These are phyloP conservation scores for Ophiosphaerella narmari DNA, from an alignment of 2,329 filamentous ascomycete species.

Conservation along the genomic window DNA sequence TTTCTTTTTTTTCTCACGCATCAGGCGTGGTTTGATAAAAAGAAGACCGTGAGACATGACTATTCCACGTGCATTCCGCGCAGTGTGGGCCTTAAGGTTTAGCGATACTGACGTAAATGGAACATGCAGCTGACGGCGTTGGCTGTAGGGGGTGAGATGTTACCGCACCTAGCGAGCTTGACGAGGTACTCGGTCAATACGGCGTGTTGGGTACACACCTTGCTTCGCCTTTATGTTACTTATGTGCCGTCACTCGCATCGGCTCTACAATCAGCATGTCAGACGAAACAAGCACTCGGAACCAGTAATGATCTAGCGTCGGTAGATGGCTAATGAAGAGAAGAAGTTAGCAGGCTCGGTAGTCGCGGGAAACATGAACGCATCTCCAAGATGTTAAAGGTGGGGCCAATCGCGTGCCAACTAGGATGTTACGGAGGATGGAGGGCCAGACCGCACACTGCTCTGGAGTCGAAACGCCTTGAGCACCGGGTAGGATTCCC, in stretches of 20 bases:
- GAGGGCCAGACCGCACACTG: slow-evolving; percentile 31
- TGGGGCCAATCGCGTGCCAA: slow-evolving; percentile 36
- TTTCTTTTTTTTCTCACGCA: slow-evolving; percentile 12
- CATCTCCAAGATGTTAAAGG: slow-evolving; percentile 22
- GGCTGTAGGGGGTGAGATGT: slow-evolving; percentile 2
- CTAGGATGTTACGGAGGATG: slow-evolving; percentile 32
- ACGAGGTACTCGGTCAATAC: slow-evolving; percentile 2
- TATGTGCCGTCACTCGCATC: no score
- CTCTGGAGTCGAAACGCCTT: slow-evolving; percentile 33
- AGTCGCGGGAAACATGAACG: slow-evolving; percentile 31
- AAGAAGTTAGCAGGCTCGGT: slow-evolving; percentile 14
- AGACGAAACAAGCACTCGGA: no score
- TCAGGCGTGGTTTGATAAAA: slow-evolving; percentile 24
- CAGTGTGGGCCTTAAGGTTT: slow-evolving; percentile 17
- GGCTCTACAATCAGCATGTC: no score
- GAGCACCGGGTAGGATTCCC: slow-evolving; percentile 36
- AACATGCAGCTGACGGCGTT: slow-evolving; percentile 9
- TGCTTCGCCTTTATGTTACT: no score
- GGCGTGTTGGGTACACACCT: not conserved
- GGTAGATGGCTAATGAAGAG: not conserved
- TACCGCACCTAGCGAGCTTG: slow-evolving; percentile 15
- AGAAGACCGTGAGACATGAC: slow-evolving; percentile 2
- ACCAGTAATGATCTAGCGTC: no score
- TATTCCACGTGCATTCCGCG: slow-evolving; percentile 12
- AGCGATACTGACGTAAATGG: slow-evolving; percentile 18